A percentile compares a stretch with the other conserved stretches of the same genome.
Evolutionary conservation across 805 yeast genomes (phyloP).

Genomic region (Candida vartiovaarae): DNA sequence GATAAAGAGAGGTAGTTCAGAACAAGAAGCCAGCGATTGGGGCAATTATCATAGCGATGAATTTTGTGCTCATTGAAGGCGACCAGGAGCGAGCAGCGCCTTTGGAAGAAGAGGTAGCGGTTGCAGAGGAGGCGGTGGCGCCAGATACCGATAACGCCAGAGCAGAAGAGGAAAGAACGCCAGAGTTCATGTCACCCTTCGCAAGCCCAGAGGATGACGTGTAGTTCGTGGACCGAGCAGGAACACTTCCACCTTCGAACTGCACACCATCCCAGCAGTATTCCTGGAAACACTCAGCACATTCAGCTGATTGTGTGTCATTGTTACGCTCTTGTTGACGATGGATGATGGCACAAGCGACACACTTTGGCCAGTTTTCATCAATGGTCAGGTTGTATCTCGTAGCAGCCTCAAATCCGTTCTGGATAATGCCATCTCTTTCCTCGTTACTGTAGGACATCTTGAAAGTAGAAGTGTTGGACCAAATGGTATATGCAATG

Average conservation of each 20-base stretch:
- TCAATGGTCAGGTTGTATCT: conserved; percentile 63
- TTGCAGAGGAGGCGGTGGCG: not conserved
- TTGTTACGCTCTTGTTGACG: conserved; percentile 68
- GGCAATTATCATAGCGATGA: not conserved
- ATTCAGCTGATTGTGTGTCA: conserved; percentile 52
- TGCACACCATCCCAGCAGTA: conserved; percentile 70
- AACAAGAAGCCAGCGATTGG: conserved; percentile 1
- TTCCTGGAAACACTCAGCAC: conserved; percentile 58
- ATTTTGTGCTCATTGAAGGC: not conserved
- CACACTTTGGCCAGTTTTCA: conserved; percentile 36
- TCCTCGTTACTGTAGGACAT: conserved; percentile 55
- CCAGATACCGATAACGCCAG: conserved; percentile 3
- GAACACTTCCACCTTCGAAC: not conserved
- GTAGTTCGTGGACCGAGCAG: not conserved
- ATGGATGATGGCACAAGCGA: conserved; percentile 78
- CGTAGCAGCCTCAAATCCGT: conserved; percentile 69
- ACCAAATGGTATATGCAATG: conserved; percentile 52
- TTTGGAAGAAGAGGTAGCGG: not conserved
- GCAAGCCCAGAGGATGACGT: not conserved
- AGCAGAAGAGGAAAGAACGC: not conserved
- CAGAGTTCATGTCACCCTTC: not conserved
- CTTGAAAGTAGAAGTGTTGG: conserved; percentile 69
- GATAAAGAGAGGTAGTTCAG: not conserved
- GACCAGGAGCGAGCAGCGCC: not conserved
- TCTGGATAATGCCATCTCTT: conserved; percentile 51